Evolutionary conservation across 345 rosid genomes (phyloP).

Genomic region (Citrus sinensis): DNA sequence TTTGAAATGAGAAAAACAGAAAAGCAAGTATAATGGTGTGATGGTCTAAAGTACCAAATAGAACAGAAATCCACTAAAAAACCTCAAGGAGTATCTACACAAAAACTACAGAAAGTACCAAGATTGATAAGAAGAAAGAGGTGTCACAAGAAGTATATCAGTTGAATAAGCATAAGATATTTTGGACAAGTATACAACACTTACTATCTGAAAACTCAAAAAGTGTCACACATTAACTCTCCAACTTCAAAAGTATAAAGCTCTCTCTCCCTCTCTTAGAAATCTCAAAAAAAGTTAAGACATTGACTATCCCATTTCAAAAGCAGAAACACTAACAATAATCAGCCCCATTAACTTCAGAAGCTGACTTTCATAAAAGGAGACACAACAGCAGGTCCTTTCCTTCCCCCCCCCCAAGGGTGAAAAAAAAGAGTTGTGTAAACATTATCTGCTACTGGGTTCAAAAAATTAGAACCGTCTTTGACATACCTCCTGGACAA

Average conservation of each 20-base stretch:
- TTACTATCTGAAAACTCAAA: neutral
- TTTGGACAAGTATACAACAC: neutral
- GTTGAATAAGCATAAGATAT: neutral
- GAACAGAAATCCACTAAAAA: too few relatives aligned
- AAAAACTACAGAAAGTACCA: neutral
- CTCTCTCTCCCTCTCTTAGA: neutral
- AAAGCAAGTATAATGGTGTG: neutral
- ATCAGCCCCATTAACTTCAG: neutral
- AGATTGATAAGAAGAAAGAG: neutral
- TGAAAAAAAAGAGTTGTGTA: neutral
- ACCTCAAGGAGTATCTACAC: neutral
- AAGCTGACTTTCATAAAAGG: neutral
- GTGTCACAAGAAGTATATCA: neutral
- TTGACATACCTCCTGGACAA: conserved; percentile 87
- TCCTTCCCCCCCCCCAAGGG: too few relatives aligned
- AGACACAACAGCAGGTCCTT: neutral
- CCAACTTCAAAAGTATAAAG: neutral
- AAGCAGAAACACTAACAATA: neutral
- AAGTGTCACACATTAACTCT: neutral
- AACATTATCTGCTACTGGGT: neutral
- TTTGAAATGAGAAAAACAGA: neutral
- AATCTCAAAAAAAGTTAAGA: neutral
- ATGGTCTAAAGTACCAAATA: neutral
- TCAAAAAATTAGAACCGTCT: conserved; percentile 9
- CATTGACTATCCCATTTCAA: neutral